These are phyloP conservation scores for Neurospora cerealis DNA, from an alignment of 495 filamentous ascomycete species.

Conservation along the genomic window DNA sequence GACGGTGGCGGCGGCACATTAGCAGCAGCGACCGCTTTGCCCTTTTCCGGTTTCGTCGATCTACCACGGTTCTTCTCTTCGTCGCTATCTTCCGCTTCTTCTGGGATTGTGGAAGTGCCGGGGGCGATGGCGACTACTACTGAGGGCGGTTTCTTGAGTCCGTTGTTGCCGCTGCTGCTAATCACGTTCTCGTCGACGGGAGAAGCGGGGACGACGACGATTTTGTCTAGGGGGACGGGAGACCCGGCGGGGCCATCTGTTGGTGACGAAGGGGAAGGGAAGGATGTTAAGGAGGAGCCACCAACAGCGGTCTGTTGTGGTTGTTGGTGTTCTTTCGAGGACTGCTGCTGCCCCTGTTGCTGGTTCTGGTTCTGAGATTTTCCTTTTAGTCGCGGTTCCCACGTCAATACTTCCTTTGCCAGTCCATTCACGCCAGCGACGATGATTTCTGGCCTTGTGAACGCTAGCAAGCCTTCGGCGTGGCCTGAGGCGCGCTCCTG, in stretches of 20 bases:
- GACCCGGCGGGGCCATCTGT: background rate
- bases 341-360: background rate
- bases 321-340: background rate
- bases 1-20: background rate
- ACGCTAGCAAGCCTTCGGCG: constrained; percentile 26
- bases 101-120: background rate
- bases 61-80: background rate
- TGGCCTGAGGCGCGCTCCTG: constrained; percentile 22
- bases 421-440: constrained; percentile 27
- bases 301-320: background rate
- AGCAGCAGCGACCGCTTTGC: background rate
- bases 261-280: background rate
- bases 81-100: background rate
- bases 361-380: background rate
- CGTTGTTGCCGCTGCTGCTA: background rate
- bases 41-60: constrained; percentile 6
- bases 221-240: background rate
- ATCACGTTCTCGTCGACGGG: background rate
- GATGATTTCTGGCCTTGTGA: constrained; percentile 33
- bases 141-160: background rate
- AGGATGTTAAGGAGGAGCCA: background rate
- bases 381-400: constrained; percentile 20
- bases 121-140: background rate
- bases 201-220: background rate
- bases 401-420: constrained; percentile 22